phyloP scores from a whole-genome alignment of 495 filamentous ascomycete genomes.

The Penicillium parvum region DNA sequence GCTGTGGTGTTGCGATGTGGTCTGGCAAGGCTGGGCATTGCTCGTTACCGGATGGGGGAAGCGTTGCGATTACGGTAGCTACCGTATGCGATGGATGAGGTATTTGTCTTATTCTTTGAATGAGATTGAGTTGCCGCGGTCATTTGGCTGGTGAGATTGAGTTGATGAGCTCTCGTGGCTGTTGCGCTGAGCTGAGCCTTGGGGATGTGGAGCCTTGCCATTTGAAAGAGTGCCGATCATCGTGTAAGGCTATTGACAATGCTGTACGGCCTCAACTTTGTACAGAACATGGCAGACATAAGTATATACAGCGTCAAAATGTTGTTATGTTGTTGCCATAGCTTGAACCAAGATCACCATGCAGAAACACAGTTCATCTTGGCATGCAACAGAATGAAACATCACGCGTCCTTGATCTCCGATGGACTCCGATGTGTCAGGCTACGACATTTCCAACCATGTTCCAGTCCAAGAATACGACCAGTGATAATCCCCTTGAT shows the following conservation, averaged over 20 bases:
- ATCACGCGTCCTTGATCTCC: conserved; percentile 4
- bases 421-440: neutral
- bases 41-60: conserved; percentile 2
- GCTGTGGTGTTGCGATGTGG: neutral
- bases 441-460: conserved; percentile 13
- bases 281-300: too few species aligned
- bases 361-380: too few species aligned
- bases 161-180: too few species aligned
- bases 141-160: too few species aligned
- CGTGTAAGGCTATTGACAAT: neutral
- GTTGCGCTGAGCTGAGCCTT: neutral
- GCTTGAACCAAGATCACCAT: too few species aligned
- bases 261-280: neutral
- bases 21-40: conserved; percentile 1
- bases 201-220: neutral
- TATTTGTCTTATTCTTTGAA: too few species aligned
- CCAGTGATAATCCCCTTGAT: conserved; percentile 25
- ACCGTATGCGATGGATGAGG: neutral
- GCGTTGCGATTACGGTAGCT: neutral
- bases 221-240: neutral
- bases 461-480: conserved; percentile 20
- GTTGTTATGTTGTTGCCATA: too few species aligned
- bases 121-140: too few species aligned
- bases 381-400: neutral
- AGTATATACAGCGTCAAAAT: too few species aligned